Base-by-base conservation (phyloP, 306 rosid species). In the Carpinus viminea region DNA sequence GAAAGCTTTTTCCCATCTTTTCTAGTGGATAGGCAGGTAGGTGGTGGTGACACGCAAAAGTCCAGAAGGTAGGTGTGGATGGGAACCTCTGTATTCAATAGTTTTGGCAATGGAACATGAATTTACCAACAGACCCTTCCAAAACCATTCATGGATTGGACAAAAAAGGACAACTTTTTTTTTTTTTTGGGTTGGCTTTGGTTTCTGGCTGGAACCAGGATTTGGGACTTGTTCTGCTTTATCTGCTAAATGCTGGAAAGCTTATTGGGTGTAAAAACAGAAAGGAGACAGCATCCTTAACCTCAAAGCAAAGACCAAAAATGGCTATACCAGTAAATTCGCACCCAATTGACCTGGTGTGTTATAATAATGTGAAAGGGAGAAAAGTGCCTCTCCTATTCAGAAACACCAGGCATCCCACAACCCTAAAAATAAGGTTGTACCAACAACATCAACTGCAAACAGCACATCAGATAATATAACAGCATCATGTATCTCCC, bases 391-490 rank as follows among this genome's bases (percentile, higher is more conserved):
- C 72, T 68, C 43, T 34, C 64, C 77, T 31, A 20, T 73, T 62
- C 20, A 43, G 72, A 74, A 72, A 72, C 56, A 77, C 73, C 78
- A 78, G 74, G 74, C 83, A 83, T 70, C 74, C 68, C 82, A 80
- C 85, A 88, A 81, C 86, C 89, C 91, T 81, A 81, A 84, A 87
- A 84, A 71, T 81, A 83, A 74, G 93, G 89, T 72, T 80, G 38
- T 56, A 57, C 86, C 73, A 59, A 74, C 71, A 76, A 53, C 82
- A 72, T 45, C 72, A 69, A 68, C 81, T 75, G 85, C 87, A 6
- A 85, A 83, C 89, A 86, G 83, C 76, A 69, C 83, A 81, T 79
- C 84, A 86, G 85, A 80, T 65, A 21, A 65, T 8, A 8, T 34
- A 85, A 81, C 74, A 81, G 81, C 89, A 80, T 61, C 89, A 77